Evolutionary conservation across 2,329 filamentous ascomycete species (phyloP), one percentile per base, ranked within the genome.

Genomic region (Penicillium sp.): DNA sequence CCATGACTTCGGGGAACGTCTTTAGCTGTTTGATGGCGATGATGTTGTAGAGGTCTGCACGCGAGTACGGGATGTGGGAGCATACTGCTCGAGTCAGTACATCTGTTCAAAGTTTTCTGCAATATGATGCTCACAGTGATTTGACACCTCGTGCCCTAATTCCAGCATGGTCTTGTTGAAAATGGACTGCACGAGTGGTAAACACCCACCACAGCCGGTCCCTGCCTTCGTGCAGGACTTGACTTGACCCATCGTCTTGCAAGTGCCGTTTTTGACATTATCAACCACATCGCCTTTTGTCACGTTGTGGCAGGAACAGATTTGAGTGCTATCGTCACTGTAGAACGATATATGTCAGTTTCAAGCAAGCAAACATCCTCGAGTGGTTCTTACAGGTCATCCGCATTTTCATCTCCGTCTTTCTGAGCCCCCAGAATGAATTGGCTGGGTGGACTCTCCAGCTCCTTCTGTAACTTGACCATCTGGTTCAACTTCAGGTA

Each of bases 291-390:
- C 89, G 14, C 88, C 88, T 69, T 96, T 96, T 22, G 84, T 87
- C 38, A 96, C 91, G 67, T 96, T 96, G 76, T 96, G 91, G 63
- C 91, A 96, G 1, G 90, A 94, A 71, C 91, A 96, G 55, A 96
- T 87, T 67, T 96, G 92, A 0, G 89, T 89, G 65, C 94, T 89
- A 62, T 94, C 89, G 45, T 86, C 81, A 28, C 77, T 79, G 45
- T 33, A 20, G 5, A 13, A 8, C 5, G 31, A 30, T 24, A n/a
- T 18, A 22, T 30, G 47, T 69, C 43, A 66, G 62, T 43, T 31
- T 11, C 36, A 7, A 4, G 31, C 27, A 30, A 16, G 20, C 18
- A 18, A 20, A 7, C 5, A 9, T 25, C 9, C 9, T 4, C 14
- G 5, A 8, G 2, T 7, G 25, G 2, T 35, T 69, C 77, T 71